phyloP scores from a whole-genome alignment of 225 moss, liverwort and hornwort genomes.

The Neckera pumila region DNA sequence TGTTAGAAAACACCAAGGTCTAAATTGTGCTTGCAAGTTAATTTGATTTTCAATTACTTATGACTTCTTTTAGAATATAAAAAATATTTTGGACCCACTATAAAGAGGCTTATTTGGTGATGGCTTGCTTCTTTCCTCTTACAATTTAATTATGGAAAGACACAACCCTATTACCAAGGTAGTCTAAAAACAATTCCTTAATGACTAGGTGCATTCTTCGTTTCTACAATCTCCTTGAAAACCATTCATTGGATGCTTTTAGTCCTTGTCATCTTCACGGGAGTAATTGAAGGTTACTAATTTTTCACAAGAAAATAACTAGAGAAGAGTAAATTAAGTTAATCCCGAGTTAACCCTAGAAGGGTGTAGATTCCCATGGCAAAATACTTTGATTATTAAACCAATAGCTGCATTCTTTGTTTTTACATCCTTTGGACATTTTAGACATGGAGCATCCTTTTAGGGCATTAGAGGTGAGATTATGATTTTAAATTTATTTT shows the following conservation, averaged over 20 bases:
- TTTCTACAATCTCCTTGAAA: background rate
- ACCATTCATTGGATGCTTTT: background rate
- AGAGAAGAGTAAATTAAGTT: background rate
- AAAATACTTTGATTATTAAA: too few species aligned
- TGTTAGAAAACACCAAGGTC: background rate
- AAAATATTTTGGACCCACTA: background rate
- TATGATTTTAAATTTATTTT: too few species aligned
- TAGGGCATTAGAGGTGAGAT: too few species aligned
- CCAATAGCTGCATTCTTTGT: too few species aligned
- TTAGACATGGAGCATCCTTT: too few species aligned
- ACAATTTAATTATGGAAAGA: background rate
- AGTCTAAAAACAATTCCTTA: background rate
- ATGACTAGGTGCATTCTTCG: background rate
- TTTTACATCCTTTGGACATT: too few species aligned
- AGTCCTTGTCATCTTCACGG: background rate
- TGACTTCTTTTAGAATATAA: background rate
- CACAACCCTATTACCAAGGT: background rate
- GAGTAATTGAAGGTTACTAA: background rate
- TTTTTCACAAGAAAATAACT: background rate
- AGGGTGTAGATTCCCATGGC: too few species aligned
- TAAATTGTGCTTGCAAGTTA: rapidly evolving
- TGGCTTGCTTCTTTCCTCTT: background rate
- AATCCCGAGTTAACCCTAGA: too few species aligned
- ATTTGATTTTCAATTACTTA: background rate
- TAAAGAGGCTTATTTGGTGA: background rate